Conservation (phyloP, 192 early-diverging fungal species). For the Dissophora ornata region DNA sequence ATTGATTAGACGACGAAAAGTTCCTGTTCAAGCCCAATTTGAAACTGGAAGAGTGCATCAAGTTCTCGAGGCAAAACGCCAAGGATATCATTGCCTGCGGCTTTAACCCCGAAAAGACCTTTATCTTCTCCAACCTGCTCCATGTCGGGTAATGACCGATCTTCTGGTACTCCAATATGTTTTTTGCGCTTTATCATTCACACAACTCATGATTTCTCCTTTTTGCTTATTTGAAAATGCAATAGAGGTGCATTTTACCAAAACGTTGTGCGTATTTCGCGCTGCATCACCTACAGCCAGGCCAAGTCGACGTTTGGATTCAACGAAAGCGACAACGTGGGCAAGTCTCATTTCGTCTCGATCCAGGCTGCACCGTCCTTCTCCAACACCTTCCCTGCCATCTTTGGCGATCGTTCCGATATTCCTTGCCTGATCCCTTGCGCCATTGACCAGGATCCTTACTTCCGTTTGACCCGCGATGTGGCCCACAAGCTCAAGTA, state of each 20-base stretch:
- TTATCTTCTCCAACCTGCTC: constrained; percentile 95
- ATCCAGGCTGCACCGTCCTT: constrained; percentile 96
- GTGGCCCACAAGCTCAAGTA: constrained; percentile 93
- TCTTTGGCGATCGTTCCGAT: constrained; percentile 91
- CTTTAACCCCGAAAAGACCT: constrained; percentile 95
- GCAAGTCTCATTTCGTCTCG: constrained; percentile 93
- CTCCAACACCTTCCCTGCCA: constrained; percentile 94
- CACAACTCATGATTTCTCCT: no score
- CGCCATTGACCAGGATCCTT: constrained; percentile 99
- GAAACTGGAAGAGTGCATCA: constrained; percentile 81
- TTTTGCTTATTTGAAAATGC: not conserved
- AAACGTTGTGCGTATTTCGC: constrained; percentile 91
- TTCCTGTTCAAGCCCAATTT: constrained; percentile 94
- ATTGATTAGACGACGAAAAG: constrained; percentile 98
- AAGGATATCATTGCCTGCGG: constrained; percentile 96
- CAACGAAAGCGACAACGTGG: constrained; percentile 86
- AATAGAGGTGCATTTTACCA: constrained; percentile 91
- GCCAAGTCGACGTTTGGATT: constrained; percentile 95
- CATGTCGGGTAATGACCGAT: constrained; percentile 80
- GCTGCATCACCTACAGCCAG: constrained; percentile 83
- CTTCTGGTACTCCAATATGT: not conserved
- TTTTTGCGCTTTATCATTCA: not conserved
- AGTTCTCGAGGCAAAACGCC: constrained; percentile 84
- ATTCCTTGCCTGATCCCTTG: constrained; percentile 98
- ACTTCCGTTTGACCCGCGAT: constrained; percentile 97